Evolutionary conservation across 352 stramenopile species (phyloP), one percentile per base, ranked within the genome.

Genomic region (Globisporangium recalcitrans): DNA sequence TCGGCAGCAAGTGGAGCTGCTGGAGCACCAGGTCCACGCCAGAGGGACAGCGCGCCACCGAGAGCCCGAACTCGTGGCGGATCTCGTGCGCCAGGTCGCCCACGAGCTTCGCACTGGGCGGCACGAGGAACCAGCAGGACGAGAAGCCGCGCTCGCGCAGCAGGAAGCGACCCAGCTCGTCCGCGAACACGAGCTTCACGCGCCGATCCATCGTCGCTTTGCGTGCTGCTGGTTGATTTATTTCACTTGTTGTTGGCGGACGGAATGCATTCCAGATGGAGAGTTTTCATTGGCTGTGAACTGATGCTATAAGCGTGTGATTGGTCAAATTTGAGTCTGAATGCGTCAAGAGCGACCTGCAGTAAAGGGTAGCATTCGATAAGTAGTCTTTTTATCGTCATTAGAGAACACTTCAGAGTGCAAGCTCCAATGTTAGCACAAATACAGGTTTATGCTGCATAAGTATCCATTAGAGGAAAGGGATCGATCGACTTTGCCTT

Each of bases 61-160:
- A 46, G 55, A 91, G 68, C 31, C 65, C 76, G 67, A 93, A 93
- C 52, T 90, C 81, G 9, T 68, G 59, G 52, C 72, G 48, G 44
- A 93, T 69, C 65, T 70, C 71, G 52, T 87, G 65, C 55, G 76
- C 57, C 63, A 93, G 51, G 55, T 93, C 84, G 36, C 80, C 79
- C 38, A 93, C 80, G 14, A 88, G 49, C 51, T 72, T 73, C 27
- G 57, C 72, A 8, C 71, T 63, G 1, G n/a, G 44, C 13, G 84
- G 77, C 9, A 93, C 47, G 21, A 91, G 63, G 56, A 81, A 91
- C 81, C 81, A 93, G 62, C 84, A 91, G 16, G 75, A 67, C 26
- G 69, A 67, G 60, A 89, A 90, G 0, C 81, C 81, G 47, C 72
- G 75, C 0, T 59, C 60, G 8, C 73, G 74, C 57, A 70, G 67